phyloP scores from a whole-genome alignment of 2,329 filamentous ascomycete species.

The Apiospora pterosperma region DNA sequence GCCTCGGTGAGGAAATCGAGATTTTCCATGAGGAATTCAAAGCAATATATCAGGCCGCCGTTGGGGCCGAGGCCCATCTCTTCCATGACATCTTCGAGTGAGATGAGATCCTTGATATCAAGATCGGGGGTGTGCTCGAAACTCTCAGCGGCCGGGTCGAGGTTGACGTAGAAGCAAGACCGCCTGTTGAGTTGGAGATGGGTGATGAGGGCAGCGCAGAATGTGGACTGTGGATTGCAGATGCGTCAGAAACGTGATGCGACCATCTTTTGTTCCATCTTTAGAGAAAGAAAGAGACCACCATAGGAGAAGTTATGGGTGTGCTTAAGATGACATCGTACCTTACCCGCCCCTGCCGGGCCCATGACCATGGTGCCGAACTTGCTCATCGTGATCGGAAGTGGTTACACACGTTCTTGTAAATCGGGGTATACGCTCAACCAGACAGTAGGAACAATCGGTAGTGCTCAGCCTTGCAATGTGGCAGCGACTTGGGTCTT shows the following conservation, averaged over 20 bases:
- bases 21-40: slow-evolving; percentile 73
- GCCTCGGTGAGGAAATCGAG: slow-evolving; percentile 69
- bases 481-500: neutral
- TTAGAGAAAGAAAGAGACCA: slow-evolving; percentile 14
- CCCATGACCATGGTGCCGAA: slow-evolving; percentile 95
- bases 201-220: slow-evolving; percentile 89
- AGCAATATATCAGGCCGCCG: slow-evolving; percentile 70
- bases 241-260: neutral
- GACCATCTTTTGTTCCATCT: neutral
- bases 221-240: slow-evolving; percentile 68
- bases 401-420: neutral
- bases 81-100: slow-evolving; percentile 85
- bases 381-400: slow-evolving; percentile 67
- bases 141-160: slow-evolving; percentile 90
- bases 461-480: neutral
- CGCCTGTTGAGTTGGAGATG: slow-evolving; percentile 86
- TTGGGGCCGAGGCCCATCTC: slow-evolving; percentile 64
- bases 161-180: slow-evolving; percentile 97
- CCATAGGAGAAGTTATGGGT: neutral
- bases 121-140: slow-evolving; percentile 84
- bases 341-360: slow-evolving; percentile 90
- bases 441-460: neutral
- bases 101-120: slow-evolving; percentile 86
- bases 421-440: neutral
- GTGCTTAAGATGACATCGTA: slow-evolving; percentile 10